A percentile compares a stretch with the other conserved stretches of the same genome.
Evolutionary conservation across 805 yeast species (phyloP).

Genomic region (Metschnikowia proteae): DNA sequence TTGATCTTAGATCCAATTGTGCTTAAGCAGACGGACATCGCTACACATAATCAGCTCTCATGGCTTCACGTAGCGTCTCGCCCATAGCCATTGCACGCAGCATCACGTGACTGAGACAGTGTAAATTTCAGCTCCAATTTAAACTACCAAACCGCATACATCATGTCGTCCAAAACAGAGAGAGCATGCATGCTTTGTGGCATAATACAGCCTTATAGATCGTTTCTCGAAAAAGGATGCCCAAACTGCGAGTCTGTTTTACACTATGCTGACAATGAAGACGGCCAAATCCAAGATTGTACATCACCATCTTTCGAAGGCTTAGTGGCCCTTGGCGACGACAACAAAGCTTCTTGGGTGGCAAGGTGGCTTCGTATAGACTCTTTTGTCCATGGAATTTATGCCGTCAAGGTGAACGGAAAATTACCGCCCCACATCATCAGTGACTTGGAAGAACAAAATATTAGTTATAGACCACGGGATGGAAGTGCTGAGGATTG

Average conservation of each 20-base stretch:
- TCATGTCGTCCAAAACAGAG: slow-evolving; percentile 59
- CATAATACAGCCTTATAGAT: slow-evolving; percentile 68
- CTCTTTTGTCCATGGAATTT: slow-evolving; percentile 81
- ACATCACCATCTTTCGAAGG: slow-evolving; percentile 98
- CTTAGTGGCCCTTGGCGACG: slow-evolving; percentile 82
- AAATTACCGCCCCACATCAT: slow-evolving; percentile 84
- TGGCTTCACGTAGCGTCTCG: neutral
- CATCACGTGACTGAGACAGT: slow-evolving; percentile 2
- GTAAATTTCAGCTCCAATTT: neutral
- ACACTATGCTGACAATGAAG: slow-evolving; percentile 74
- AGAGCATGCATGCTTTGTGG: slow-evolving; percentile 99
- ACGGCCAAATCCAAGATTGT: slow-evolving; percentile 80
- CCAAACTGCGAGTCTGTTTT: slow-evolving; percentile 93
- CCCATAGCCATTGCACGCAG: neutral
- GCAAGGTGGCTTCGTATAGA: slow-evolving; percentile 94
- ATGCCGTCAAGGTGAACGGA: slow-evolving; percentile 92
- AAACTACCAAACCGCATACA: neutral
- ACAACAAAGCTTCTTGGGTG: slow-evolving; percentile 82
- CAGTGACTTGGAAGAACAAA: slow-evolving; percentile 65
- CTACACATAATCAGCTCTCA: no score
- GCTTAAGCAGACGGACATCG: no score
- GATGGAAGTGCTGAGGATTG: slow-evolving; percentile 81
- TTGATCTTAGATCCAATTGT: no score
- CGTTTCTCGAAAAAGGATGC: slow-evolving; percentile 82
- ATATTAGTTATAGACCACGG: slow-evolving; percentile 86